Conservation (phyloP, 1,139 yeast genomes). For the Kodamaea plutei region DNA sequence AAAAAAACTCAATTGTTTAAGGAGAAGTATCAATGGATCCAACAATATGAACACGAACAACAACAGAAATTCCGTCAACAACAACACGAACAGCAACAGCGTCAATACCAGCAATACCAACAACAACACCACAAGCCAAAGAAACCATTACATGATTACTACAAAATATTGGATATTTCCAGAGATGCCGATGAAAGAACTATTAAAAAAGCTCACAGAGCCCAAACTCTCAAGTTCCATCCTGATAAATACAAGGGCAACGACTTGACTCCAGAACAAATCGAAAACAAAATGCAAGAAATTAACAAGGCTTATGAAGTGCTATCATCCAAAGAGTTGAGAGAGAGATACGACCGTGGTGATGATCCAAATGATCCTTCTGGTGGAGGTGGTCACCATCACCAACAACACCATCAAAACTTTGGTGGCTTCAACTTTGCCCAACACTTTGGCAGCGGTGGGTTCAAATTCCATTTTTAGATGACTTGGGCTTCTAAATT, state of each 20-base stretch:
- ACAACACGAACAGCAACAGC: constrained; percentile 37
- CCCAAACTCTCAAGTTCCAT: constrained; percentile 75
- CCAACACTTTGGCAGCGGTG: constrained; percentile 6
- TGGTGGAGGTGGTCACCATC: constrained; percentile 5
- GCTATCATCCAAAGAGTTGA: constrained; percentile 60
- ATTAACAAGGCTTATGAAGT: constrained; percentile 93
- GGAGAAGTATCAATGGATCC: constrained; percentile 22
- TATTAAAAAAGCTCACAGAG: constrained; percentile 77
- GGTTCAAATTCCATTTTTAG: constrained; percentile 6
- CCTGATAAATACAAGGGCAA: constrained; percentile 83
- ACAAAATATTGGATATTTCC: constrained; percentile 68
- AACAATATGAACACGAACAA: constrained; percentile 15
- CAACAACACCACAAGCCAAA: constrained; percentile 29
- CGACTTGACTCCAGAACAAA: constrained; percentile 63
- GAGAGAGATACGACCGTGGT: constrained; percentile 63
- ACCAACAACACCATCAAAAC: constrained; percentile 7
- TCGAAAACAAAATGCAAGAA: constrained; percentile 83
- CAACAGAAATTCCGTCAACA: constrained; percentile 49
- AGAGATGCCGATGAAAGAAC: constrained; percentile 67
- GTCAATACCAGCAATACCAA: constrained; percentile 41
- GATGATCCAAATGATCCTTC: constrained; percentile 51
- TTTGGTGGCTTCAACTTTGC: constrained; percentile 9
- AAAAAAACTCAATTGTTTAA: constrained; percentile 39
- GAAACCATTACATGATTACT: constrained; percentile 67
- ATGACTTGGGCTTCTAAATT: too few species aligned